Evolutionary conservation across 768 basidiomycete species (phyloP).

Genomic region (Termitomyces sp.): DNA sequence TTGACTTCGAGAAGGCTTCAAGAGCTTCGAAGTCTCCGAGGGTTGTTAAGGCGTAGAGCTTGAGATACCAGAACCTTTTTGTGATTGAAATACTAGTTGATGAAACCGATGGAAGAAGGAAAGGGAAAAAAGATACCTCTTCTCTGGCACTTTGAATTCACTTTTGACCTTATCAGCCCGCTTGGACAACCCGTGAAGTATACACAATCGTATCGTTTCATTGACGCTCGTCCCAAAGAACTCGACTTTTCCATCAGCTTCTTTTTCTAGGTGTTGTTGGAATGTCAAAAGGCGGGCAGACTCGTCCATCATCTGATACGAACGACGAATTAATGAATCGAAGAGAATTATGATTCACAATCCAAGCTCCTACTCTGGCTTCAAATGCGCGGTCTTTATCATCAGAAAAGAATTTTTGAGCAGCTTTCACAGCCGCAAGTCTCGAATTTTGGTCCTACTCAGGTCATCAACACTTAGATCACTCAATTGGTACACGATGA

Average conservation of each 20-base stretch:
- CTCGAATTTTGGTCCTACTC: slow-evolving; percentile 69
- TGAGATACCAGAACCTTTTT: slow-evolving; percentile 93
- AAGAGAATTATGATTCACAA: background rate
- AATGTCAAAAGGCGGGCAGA: slow-evolving; percentile 65
- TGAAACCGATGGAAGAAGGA: background rate
- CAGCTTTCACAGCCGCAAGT: slow-evolving; percentile 69
- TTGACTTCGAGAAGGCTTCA: slow-evolving; percentile 82
- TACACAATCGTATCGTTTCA: slow-evolving; percentile 76
- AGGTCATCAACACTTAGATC: background rate
- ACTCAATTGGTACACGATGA: background rate
- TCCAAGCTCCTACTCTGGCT: slow-evolving; percentile 58
- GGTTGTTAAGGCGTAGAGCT: slow-evolving; percentile 78
- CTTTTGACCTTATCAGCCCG: slow-evolving; percentile 83
- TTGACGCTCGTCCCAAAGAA: slow-evolving; percentile 87
- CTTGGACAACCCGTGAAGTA: slow-evolving; percentile 79
- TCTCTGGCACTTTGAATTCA: slow-evolving; percentile 95
- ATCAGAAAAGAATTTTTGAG: slow-evolving; percentile 92
- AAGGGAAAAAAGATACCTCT: slow-evolving; percentile 53
- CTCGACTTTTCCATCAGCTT: slow-evolving; percentile 69
- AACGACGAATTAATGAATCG: background rate
- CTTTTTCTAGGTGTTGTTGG: slow-evolving; percentile 88
- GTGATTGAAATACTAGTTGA: background rate
- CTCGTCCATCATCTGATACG: slow-evolving; percentile 86
- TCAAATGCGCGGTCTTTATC: slow-evolving; percentile 92
- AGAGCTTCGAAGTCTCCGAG: slow-evolving; percentile 82